Percentiles rank a stretch among this genome's conserved stretches.
These are phyloP conservation scores for Phanerochaete sordida DNA, from an alignment of 768 basidiomycete genomes.

Conservation along the genomic window DNA sequence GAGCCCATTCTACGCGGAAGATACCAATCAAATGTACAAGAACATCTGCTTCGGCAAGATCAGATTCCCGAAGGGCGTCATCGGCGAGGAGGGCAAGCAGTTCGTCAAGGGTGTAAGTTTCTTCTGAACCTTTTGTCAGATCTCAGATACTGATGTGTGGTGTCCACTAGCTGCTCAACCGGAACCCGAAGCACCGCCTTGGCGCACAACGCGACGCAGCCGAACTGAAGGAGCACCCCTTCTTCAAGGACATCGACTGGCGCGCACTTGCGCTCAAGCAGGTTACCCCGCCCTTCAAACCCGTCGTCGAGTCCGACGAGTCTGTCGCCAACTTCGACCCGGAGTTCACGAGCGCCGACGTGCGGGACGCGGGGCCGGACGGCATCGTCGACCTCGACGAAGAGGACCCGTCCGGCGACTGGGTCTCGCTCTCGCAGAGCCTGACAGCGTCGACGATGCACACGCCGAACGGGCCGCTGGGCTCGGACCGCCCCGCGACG, in stretches of 20 bases:
- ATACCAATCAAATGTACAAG: conserved; percentile 99
- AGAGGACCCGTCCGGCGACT: conserved; percentile 69
- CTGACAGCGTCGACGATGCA: conserved; percentile 37
- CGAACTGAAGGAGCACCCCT: conserved; percentile 94
- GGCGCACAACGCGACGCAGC: conserved; percentile 88
- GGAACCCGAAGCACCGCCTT: conserved; percentile 96
- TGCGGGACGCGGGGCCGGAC: conserved; percentile 62
- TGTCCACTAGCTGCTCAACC: conserved; percentile 77
- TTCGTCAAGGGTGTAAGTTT: conserved; percentile 94
- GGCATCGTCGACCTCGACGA: conserved; percentile 38
- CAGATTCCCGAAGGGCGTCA: conserved; percentile 94
- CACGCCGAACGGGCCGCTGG: conserved; percentile 76
- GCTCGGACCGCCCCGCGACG: conserved; percentile 31
- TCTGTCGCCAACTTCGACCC: conserved; percentile 98
- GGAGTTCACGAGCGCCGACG: conserved; percentile 92
- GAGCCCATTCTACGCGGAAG: conserved; percentile 99
- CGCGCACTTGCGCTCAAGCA: conserved; percentile 79
- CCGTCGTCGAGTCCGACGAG: conserved; percentile 96
- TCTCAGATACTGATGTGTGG: conserved; percentile 2
- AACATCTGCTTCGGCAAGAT: conserved; percentile 99
- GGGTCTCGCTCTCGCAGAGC: conserved; percentile 47
- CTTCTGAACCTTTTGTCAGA: conserved; percentile 6
- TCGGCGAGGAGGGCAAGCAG: conserved; percentile 96
- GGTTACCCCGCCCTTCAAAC: conserved; percentile 96
- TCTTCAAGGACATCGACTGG: conserved; percentile 95